Conservation (phyloP, 1,139 yeast species). For the Chernovozyma aurita region DNA sequence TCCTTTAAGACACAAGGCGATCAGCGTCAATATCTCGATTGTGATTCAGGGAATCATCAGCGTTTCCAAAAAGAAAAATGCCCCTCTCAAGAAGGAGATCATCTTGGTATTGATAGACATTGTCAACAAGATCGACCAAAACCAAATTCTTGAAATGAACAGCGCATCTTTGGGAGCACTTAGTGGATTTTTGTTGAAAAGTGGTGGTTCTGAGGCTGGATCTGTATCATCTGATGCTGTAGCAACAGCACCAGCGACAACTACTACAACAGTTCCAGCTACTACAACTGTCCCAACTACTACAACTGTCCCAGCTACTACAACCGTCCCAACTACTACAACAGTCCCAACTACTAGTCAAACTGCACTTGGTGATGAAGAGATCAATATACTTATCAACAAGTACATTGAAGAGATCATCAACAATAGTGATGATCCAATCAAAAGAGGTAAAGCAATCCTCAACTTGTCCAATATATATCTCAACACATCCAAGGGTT, state of each 20-base stretch:
- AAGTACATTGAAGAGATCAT: slow-evolving; percentile 59
- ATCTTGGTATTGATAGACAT: slow-evolving; percentile 53
- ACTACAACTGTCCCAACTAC: not conserved
- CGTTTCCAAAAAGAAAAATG: slow-evolving; percentile 20
- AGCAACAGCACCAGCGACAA: not conserved
- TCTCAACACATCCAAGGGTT: slow-evolving; percentile 31
- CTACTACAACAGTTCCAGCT: not conserved
- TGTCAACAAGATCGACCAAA: slow-evolving; percentile 38
- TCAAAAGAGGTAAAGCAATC: slow-evolving; percentile 60
- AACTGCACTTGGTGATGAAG: too few relatives aligned
- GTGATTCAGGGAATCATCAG: slow-evolving; percentile 56
- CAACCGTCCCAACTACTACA: not conserved
- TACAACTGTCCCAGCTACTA: not conserved
- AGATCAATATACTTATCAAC: slow-evolving; percentile 45
- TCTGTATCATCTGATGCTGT: not conserved
- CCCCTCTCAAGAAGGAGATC: slow-evolving; percentile 40
- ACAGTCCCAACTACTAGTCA: not conserved
- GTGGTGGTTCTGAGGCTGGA: not conserved
- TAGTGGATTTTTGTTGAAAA: not conserved
- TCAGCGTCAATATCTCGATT: slow-evolving; percentile 56
- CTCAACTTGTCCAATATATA: slow-evolving; percentile 59
- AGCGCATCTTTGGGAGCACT: slow-evolving; percentile 65
- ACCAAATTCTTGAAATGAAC: slow-evolving; percentile 44
- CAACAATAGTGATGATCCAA: slow-evolving; percentile 45
- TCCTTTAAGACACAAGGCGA: slow-evolving; percentile 42